phyloP scores from a whole-genome alignment of 495 filamentous ascomycete species.

The Penicillium nucicola region DNA sequence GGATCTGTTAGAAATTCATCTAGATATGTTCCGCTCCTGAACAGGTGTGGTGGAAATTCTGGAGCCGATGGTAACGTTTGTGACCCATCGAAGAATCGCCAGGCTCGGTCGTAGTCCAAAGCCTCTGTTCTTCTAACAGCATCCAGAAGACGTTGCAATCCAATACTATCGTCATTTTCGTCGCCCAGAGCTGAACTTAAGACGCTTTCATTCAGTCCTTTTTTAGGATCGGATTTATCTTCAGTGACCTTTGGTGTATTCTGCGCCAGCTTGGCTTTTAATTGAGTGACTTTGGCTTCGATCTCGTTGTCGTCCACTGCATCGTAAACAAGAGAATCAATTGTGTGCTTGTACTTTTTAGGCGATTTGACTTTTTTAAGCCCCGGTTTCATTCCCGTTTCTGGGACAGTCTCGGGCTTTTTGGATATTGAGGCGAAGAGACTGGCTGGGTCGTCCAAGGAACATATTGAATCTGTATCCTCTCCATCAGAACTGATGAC shows the following conservation, averaged over 20 bases:
- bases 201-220: constrained; percentile 38
- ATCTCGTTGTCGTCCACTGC: constrained; percentile 54
- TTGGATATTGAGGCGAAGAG: constrained; percentile 28
- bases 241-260: constrained; percentile 7
- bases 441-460: constrained; percentile 43
- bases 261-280: constrained; percentile 41
- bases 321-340: constrained; percentile 63
- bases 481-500: constrained; percentile 73
- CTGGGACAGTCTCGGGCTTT: constrained; percentile 7
- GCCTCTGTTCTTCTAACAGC: constrained; percentile 77
- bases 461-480: constrained; percentile 54
- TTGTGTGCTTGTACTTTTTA: constrained; percentile 62
- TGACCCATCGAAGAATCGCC: constrained; percentile 61
- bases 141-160: constrained; percentile 56
- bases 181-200: constrained; percentile 43
- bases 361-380: constrained; percentile 19
- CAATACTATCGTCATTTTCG: constrained; percentile 50
- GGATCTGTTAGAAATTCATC: constrained; percentile 33
- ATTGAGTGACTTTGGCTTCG: constrained; percentile 53
- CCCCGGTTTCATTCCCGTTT: too few species aligned
- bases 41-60: constrained; percentile 33
- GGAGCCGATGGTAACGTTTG: constrained; percentile 28
- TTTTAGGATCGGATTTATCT: background rate
- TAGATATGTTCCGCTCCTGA: constrained; percentile 22
- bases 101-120: constrained; percentile 54